These are phyloP conservation scores for Adansonia gregorii DNA, from an alignment of 441 rosid genomes.

Conservation along the genomic window DNA sequence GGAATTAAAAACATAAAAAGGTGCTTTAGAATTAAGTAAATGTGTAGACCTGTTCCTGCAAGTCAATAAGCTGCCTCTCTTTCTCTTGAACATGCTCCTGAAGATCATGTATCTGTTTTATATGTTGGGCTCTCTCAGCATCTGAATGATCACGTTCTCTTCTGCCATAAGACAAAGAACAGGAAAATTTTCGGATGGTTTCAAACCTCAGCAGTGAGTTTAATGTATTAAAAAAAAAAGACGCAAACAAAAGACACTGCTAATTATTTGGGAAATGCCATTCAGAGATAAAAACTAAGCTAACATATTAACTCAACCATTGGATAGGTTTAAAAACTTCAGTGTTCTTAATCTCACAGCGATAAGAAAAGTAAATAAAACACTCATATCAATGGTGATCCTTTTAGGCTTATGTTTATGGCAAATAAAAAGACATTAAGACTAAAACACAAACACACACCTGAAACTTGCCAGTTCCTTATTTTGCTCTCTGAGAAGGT, in stretches of 20 bases:
- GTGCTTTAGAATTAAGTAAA: not conserved
- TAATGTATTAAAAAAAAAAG: not conserved
- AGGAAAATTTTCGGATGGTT: slow-evolving; percentile 21
- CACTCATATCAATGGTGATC: not conserved
- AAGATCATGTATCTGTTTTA: slow-evolving; percentile 78
- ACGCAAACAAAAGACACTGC: not conserved
- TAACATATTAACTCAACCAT: not conserved
- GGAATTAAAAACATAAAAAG: not conserved
- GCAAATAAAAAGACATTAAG: not conserved
- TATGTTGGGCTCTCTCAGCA: slow-evolving; percentile 86
- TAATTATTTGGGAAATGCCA: not conserved
- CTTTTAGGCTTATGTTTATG: slow-evolving; percentile 11
- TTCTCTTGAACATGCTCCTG: slow-evolving; percentile 93
- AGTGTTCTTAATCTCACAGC: not conserved
- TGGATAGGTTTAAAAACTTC: not conserved
- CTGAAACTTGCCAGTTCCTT: slow-evolving; percentile 85
- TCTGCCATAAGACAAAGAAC: slow-evolving; percentile 46
- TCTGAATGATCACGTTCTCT: slow-evolving; percentile 98
- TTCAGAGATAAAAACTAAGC: not conserved
- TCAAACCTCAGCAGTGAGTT: slow-evolving; percentile 1
- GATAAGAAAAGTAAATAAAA: not conserved
- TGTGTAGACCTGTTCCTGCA: slow-evolving; percentile 84
- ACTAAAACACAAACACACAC: slow-evolving; percentile 39
- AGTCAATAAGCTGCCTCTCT: slow-evolving; percentile 78
- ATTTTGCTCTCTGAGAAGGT: slow-evolving; percentile 85